phyloP scores from a whole-genome alignment of 2,329 filamentous ascomycete genomes.

The Byssoonygena ceratinophila region DNA sequence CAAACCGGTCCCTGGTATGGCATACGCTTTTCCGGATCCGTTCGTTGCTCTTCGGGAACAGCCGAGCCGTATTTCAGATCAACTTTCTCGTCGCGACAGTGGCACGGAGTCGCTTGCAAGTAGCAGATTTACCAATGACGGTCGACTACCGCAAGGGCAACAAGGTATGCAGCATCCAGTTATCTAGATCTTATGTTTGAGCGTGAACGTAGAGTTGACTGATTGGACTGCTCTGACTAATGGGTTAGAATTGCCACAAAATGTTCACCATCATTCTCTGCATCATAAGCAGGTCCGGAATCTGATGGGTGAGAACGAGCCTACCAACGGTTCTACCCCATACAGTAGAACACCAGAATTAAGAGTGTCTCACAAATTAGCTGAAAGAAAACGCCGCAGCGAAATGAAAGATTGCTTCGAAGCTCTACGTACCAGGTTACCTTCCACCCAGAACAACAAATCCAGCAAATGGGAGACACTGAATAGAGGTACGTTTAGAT shows the following conservation, averaged over 20 bases:
- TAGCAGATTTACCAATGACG: constrained; percentile 42
- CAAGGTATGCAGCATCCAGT: constrained; percentile 32
- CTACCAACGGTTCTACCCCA: constrained; percentile 34
- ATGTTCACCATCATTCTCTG: constrained; percentile 39
- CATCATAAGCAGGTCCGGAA: constrained; percentile 41
- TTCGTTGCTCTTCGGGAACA: constrained; percentile 30
- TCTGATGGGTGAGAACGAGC: constrained; percentile 38
- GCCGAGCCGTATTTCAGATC: constrained; percentile 20
- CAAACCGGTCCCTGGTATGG: constrained; percentile 40
- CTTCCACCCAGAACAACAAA: constrained; percentile 40
- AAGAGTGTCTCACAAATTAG: constrained; percentile 41
- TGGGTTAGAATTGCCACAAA: constrained; percentile 36
- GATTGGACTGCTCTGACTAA: constrained; percentile 14
- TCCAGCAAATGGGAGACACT: constrained; percentile 45
- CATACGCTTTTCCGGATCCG: constrained; percentile 43
- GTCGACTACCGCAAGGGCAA: constrained; percentile 38
- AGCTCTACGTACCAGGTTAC: constrained; percentile 35
- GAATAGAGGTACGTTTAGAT: constrained; percentile 31
- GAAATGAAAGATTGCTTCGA: constrained; percentile 46
- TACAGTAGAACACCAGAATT: constrained; percentile 43
- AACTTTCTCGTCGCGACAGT: constrained; percentile 38
- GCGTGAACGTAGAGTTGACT: too few relatives aligned
- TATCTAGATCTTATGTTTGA: too few relatives aligned
- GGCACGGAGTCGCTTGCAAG: constrained; percentile 39
- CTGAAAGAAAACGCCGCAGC: constrained; percentile 42